Percentiles rank a stretch among this genome's conserved stretches.
Conservation (phyloP, 2,329 filamentous ascomycete genomes). For the Salinomyces thailandicus region DNA sequence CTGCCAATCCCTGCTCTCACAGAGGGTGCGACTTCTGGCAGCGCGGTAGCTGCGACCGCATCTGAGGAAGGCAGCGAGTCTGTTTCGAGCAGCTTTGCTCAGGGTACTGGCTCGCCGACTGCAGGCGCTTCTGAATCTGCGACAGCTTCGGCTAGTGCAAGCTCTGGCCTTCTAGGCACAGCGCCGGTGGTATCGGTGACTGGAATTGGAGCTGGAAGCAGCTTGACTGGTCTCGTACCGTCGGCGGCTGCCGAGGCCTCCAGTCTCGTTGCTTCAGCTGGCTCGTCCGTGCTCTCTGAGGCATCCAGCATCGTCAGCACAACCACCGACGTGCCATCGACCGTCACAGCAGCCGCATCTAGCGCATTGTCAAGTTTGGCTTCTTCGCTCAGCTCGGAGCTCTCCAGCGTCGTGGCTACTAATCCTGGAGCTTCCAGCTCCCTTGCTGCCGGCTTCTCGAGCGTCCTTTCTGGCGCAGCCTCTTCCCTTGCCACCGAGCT, state of each 20-base stretch:
- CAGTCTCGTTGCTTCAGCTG: constrained; percentile 16
- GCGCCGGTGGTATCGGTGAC: too few relatives aligned
- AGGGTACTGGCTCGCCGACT: too few relatives aligned
- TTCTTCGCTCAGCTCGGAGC: constrained; percentile 19
- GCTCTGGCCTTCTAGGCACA: too few relatives aligned
- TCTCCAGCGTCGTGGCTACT: constrained; percentile 21
- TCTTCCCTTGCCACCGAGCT: constrained; percentile 17
- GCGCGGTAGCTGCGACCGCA: too few relatives aligned
- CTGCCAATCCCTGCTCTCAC: neutral
- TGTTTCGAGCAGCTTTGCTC: too few relatives aligned
- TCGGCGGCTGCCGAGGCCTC: constrained; percentile 3
- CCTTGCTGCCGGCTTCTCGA: constrained; percentile 21
- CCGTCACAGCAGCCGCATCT: constrained; percentile 14
- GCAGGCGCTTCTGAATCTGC: too few relatives aligned
- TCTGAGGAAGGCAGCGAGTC: too few relatives aligned
- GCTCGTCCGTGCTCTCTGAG: constrained; percentile 14
- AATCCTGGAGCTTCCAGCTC: constrained; percentile 18
- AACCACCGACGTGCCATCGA: constrained; percentile 5
- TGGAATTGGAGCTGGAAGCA: too few relatives aligned
- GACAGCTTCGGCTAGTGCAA: too few relatives aligned
- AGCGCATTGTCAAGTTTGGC: constrained; percentile 20
- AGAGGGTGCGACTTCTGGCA: too few relatives aligned
- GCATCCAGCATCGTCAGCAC: constrained; percentile 7
- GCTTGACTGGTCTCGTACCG: constrained; percentile 2
- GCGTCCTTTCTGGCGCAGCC: constrained; percentile 21